A percentile compares a stretch with the other conserved stretches of the same genome.
phyloP scores from a whole-genome alignment of 179 eudicot genomes.

The Spinacia oleracea region DNA sequence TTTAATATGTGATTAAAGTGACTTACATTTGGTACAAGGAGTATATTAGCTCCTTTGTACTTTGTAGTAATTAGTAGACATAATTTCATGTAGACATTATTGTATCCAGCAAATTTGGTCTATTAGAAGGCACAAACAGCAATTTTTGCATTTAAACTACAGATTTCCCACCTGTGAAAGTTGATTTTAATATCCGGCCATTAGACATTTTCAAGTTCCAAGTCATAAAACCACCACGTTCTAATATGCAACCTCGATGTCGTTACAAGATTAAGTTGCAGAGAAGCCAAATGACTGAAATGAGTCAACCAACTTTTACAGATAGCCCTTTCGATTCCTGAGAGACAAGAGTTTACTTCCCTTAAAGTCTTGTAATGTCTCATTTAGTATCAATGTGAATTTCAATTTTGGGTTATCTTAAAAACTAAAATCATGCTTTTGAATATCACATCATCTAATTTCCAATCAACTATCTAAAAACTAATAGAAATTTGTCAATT shows the following conservation, averaged over 20 bases:
- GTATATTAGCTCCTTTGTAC: neutral
- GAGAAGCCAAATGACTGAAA: neutral
- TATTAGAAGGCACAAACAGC: no score
- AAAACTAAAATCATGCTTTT: neutral
- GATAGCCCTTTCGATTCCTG: no score
- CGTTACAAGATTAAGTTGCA: neutral
- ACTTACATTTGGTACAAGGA: neutral
- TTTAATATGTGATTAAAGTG: neutral
- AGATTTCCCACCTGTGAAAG: neutral
- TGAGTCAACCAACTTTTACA: neutral
- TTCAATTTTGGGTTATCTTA: neutral
- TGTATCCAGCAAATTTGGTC: neutral
- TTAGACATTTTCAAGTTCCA: neutral
- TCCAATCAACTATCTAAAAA: neutral
- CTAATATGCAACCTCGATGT: no score
- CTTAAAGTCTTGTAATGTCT: neutral
- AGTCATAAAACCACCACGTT: no score
- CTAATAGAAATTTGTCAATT: no score
- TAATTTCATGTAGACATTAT: neutral
- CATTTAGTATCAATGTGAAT: neutral
- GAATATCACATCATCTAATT: neutral
- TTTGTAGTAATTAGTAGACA: neutral
- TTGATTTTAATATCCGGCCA: neutral
- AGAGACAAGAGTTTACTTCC: no score
- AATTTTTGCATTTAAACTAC: neutral